Evolutionary conservation across 2,329 filamentous ascomycete species (phyloP).

Genomic region (Cercospora sp.): DNA sequence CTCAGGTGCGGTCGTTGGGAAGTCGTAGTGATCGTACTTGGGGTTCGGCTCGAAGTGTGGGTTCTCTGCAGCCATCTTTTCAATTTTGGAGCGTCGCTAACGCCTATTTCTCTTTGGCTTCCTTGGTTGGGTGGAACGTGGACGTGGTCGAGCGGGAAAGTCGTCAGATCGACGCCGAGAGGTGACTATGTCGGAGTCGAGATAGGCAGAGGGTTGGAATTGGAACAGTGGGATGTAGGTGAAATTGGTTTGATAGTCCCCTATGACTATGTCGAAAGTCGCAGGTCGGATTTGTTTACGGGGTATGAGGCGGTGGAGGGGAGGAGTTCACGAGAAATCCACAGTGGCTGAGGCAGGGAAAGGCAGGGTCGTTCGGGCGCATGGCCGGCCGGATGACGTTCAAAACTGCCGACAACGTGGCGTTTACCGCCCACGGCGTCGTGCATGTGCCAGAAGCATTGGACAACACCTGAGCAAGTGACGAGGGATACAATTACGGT

Average conservation of each 20-base stretch:
- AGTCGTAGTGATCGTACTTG: slow-evolving; percentile 97
- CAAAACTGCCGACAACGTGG: slow-evolving; percentile 7
- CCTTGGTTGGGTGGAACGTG: not conserved
- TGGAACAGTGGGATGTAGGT: not conserved
- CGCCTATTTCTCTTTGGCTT: not conserved
- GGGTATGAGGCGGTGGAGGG: slow-evolving; percentile 6
- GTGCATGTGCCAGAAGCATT: slow-evolving; percentile 7
- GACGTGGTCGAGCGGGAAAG: not conserved
- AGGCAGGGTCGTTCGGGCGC: not conserved
- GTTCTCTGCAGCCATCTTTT: slow-evolving; percentile 36
- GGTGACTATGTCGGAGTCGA: not conserved
- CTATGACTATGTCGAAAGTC: not conserved
- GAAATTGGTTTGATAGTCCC: not conserved
- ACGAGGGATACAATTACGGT: not conserved
- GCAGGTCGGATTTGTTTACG: not conserved
- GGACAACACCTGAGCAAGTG: not conserved
- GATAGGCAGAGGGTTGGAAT: not conserved
- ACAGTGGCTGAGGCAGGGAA: not conserved
- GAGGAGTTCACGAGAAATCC: slow-evolving; percentile 8
- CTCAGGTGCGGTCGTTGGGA: slow-evolving; percentile 73
- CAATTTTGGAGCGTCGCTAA: not conserved
- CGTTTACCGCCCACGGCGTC: not conserved
- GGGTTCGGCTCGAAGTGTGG: slow-evolving; percentile 62
- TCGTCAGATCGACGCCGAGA: not conserved
- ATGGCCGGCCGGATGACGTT: slow-evolving; percentile 4